Evolutionary conservation across 2,329 filamentous ascomycete species (phyloP).

Genomic region (Neofusicoccum sp.): DNA sequence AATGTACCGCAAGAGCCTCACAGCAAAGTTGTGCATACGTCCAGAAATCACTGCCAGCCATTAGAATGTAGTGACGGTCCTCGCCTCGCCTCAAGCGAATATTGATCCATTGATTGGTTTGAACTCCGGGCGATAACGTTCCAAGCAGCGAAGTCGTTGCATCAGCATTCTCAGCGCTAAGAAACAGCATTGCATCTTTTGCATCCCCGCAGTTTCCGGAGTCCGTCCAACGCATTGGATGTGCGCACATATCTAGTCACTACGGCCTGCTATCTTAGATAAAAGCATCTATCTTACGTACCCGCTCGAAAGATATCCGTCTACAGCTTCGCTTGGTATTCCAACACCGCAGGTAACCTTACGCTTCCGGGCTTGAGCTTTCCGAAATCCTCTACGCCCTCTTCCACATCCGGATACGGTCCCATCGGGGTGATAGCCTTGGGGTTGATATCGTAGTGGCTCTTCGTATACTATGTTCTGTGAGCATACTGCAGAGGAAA

Average conservation of each 20-base stretch:
- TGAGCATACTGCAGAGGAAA: background rate
- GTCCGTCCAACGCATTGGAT: background rate
- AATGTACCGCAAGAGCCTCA: slow-evolving; percentile 33
- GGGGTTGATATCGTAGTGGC: slow-evolving; percentile 62
- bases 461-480: slow-evolving; percentile 57
- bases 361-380: slow-evolving; percentile 54
- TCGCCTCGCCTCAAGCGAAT: background rate
- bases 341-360: slow-evolving; percentile 42
- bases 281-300: background rate
- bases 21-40: slow-evolving; percentile 32
- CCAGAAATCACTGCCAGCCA: too few species aligned
- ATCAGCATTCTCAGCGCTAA: slow-evolving; percentile 11
- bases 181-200: background rate
- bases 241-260: slow-evolving; percentile 8
- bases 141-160: background rate
- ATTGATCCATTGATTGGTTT: background rate
- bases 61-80: too few species aligned
- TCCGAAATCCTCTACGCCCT: slow-evolving; percentile 53
- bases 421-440: slow-evolving; percentile 64
- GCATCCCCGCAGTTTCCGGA: background rate
- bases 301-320: background rate
- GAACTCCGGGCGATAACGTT: background rate
- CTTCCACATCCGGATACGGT: slow-evolving; percentile 61
- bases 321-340: slow-evolving; percentile 26
- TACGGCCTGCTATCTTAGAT: background rate